Base-by-base conservation (phyloP, 23 red algal genomes). In the Agarophyton chilense region DNA sequence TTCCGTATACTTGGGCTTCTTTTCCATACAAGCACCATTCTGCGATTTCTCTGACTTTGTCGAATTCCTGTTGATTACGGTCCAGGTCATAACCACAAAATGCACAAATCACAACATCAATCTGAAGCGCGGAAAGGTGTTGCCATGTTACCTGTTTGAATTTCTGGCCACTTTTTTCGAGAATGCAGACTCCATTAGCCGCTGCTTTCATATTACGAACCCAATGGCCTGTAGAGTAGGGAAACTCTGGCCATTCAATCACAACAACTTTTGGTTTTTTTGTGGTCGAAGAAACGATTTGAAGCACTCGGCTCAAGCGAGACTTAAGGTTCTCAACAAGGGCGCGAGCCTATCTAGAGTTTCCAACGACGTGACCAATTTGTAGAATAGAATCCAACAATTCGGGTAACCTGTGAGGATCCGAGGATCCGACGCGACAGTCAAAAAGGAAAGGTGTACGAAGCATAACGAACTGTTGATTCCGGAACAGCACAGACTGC, bases 401-500 rank as follows among this genome's bases (percentile, higher is more conserved):
- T 54, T 92, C 77, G 14, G 32, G 11, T 39, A 92, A 57, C 13
- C 58, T 72, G 60, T 74, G 66, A 6, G 89, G 89, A 50, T 92
- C 89, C 5, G 78, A 40, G 4, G 66, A 72, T 44, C 83, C 53
- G 28, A 92, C 75, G 8, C 52, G 42, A 36, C 77, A 83, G 4
- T 53, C 10, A 18, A 52, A 72, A 18, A n/a, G 89, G 77, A 29
- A 92, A 74, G 0, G 17, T 54, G 19, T 62, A 81, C 9, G 79
- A 53, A 8, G 75, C 34, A 33, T 52, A 47, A 54, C 54, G 51
- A 51, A 92, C 89, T 33, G 38, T 83, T 1, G 42, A 56, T 44
- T 81, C 66, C 21, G 77, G 77, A 33, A 92, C 89, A 36, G 89
- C 89, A 40, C 89, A 92, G 10, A 92, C 89, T 2, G 77, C 89